Evolutionary conservation across 805 yeast genomes (phyloP).

Genomic region (Kodamaea hsintzibuensis): DNA sequence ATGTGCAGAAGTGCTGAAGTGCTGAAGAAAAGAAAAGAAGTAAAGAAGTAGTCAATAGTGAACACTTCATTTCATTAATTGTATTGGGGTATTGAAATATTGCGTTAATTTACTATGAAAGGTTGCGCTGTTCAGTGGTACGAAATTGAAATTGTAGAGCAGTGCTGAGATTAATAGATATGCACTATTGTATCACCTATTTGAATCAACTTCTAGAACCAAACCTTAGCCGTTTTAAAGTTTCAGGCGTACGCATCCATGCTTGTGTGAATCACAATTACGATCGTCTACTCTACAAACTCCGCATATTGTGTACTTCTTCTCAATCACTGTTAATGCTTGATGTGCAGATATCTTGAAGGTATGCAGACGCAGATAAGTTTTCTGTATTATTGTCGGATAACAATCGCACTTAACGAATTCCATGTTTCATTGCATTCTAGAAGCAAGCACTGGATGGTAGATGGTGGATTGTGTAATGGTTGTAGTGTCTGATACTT

Average conservation of each 20-base stretch:
- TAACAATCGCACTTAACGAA: neutral
- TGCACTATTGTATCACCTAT: neutral
- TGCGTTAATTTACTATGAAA: no score
- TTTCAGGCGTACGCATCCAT: neutral
- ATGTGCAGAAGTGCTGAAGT: no score
- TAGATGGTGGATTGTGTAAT: neutral
- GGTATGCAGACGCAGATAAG: neutral
- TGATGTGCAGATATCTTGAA: neutral
- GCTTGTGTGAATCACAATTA: neutral
- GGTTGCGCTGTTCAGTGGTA: no score
- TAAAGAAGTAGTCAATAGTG: no score
- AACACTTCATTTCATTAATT: no score
- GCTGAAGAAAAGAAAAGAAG: no score
- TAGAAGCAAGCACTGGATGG: neutral
- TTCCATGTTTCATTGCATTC: neutral
- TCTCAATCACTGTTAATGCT: neutral
- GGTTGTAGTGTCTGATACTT: neutral
- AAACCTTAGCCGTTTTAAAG: neutral
- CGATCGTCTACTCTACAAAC: neutral
- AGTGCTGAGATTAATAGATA: neutral
- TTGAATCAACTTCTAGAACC: neutral
- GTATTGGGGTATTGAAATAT: no score
- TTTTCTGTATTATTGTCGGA: neutral
- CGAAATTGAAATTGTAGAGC: neutral
- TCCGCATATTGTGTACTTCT: neutral